Conservation (phyloP, 805 yeast genomes). For the Schwanniomyces occidentalis region DNA sequence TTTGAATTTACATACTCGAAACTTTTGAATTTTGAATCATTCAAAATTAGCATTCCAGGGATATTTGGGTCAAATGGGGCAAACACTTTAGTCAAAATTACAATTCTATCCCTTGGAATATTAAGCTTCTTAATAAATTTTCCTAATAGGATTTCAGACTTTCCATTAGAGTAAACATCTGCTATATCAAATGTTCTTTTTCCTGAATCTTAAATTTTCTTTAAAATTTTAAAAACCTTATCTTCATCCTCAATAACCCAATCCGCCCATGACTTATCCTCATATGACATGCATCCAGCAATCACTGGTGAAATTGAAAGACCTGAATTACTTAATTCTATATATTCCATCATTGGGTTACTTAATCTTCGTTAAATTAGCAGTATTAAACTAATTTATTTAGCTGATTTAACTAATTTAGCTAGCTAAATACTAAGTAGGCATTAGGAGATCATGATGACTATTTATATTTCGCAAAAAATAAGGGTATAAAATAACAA, state of each 20-base stretch:
- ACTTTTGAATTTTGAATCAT: conserved; percentile 4
- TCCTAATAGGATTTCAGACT: conserved; percentile 19
- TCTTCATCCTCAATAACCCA: conserved; percentile 29
- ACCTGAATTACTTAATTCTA: conserved; percentile 43
- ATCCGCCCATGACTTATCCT: conserved; percentile 40
- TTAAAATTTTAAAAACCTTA: conserved; percentile 23
- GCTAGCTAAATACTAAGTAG: no score
- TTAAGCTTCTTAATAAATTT: conserved; percentile 20
- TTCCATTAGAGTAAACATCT: conserved; percentile 22
- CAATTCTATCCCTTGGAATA: conserved; percentile 21
- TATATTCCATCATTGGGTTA: conserved; percentile 9
- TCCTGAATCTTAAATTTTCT: conserved; percentile 24
- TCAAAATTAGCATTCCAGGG: conserved; percentile 8
- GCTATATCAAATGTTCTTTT: conserved; percentile 27
- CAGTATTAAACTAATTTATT: no score
- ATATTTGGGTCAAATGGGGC: conserved; percentile 11
- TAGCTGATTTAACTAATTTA: no score
- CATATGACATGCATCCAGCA: conserved; percentile 58
- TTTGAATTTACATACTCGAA: conserved; percentile 27
- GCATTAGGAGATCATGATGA: no score
- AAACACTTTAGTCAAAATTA: conserved; percentile 18
- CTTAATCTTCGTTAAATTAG: no score
- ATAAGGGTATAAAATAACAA: no score
- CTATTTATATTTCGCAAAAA: no score
- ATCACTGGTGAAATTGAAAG: conserved; percentile 49